Conservation (phyloP, 2,329 filamentous ascomycete genomes). For the Chaetomium olivaceum region DNA sequence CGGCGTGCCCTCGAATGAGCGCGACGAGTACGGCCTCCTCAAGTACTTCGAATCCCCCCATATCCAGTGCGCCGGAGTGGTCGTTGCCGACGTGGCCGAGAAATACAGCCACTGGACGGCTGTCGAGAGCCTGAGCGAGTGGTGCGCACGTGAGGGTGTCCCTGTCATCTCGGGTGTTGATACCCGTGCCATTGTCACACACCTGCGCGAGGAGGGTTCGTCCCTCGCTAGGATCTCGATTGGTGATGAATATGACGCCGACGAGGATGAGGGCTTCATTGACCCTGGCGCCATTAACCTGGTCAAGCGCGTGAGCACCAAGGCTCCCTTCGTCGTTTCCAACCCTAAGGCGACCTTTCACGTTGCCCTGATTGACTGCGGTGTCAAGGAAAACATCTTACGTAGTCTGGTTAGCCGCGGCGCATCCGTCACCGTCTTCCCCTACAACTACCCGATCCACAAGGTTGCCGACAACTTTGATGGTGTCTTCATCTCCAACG, state of each 20-base stretch:
- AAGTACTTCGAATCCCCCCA: constrained; percentile 99
- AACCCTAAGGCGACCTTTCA: constrained; percentile 82
- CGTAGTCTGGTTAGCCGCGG: constrained; percentile 90
- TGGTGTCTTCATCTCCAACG: constrained; percentile 98
- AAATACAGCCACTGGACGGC: constrained; percentile 99
- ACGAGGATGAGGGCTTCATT: constrained; percentile 94
- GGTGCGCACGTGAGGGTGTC: constrained; percentile 95
- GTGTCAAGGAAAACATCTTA: constrained; percentile 99
- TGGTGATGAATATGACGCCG: constrained; percentile 96
- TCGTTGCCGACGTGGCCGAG: constrained; percentile 90
- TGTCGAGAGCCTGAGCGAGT: constrained; percentile 87
- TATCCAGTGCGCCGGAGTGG: constrained; percentile 93
- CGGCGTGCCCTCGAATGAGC: constrained; percentile 82
- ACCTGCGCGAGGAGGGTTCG: constrained; percentile 93
- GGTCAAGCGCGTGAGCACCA: constrained; percentile 94
- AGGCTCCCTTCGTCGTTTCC: constrained; percentile 93
- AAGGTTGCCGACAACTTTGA: constrained; percentile 98
- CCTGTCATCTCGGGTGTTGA: constrained; percentile 96
- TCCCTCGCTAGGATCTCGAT: constrained; percentile 92
- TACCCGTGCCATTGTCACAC: constrained; percentile 93
- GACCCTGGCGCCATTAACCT: constrained; percentile 97
- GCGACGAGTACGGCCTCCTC: constrained; percentile 85
- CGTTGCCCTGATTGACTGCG: constrained; percentile 93
- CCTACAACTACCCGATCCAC: constrained; percentile 96
- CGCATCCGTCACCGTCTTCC: constrained; percentile 90